Evolutionary conservation across 106 monocot genomes (phyloP).

Genomic region (Xerophyta viscosa): DNA sequence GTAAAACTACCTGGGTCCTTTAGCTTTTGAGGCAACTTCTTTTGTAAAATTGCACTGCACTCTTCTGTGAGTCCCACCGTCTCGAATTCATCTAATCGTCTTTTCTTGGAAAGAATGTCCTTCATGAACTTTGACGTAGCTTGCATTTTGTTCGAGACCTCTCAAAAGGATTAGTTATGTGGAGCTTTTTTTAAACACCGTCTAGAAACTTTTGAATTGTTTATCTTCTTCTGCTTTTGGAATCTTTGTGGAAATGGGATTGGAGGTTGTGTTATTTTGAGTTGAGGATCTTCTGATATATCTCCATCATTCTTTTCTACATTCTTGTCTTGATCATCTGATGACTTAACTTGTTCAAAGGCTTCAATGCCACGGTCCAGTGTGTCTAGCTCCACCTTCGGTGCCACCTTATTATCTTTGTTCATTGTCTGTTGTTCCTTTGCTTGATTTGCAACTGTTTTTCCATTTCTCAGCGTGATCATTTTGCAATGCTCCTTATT

Average conservation of each 20-base stretch:
- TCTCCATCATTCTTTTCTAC: too few relatives aligned
- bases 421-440: too few relatives aligned
- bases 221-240: background rate
- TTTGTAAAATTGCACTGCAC: slow-evolving; percentile 4
- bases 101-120: background rate
- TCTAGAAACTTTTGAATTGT: background rate
- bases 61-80: background rate
- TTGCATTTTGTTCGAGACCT: background rate
- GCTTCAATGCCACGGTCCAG: too few relatives aligned
- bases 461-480: too few relatives aligned
- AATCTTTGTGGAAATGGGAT: slow-evolving; percentile 1
- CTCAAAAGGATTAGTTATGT: background rate
- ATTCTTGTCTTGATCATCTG: too few relatives aligned
- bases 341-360: too few relatives aligned
- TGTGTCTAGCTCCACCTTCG: too few relatives aligned
- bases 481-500: too few relatives aligned
- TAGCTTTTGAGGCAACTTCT: slow-evolving; percentile 1
- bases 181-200: background rate
- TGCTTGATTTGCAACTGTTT: too few relatives aligned
- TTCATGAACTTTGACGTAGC: slow-evolving; percentile 3
- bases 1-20: background rate
- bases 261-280: too few relatives aligned
- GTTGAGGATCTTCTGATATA: too few relatives aligned
- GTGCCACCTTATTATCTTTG: too few relatives aligned
- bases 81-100: background rate